Base-by-base conservation (phyloP, 768 basidiomycete genomes). In the Lactifluus subvellereus region DNA sequence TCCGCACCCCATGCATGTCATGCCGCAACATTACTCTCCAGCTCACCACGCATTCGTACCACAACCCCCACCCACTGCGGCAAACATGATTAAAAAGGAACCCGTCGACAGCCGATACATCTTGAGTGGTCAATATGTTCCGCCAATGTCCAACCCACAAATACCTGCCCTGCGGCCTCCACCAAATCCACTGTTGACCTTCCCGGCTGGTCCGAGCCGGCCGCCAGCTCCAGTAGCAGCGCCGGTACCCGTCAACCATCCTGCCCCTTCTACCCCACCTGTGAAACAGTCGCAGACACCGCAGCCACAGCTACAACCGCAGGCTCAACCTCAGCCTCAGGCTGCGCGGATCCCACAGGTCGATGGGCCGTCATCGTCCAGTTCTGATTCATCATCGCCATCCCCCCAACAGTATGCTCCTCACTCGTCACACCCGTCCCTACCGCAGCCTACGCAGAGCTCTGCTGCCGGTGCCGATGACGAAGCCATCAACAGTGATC, bases 401-500 rank as follows among this genome's bases (percentile, higher is more conserved):
- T 81, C 84, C 6, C 77, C 75, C 54, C 78, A 77, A 66, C 70
- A 76, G 33, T 89, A 85, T 68, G 89, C 86, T 16, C 87, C 90
- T 5, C 82, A 86, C 35, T 72, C 89, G 5, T 80, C 83, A 30
- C 89, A 90, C 68, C 90, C 88, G 0, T 91, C 88, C 14, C 73
- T 89, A 35, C 89, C 88, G n/a, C 88, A 88, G 70, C 78, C 79
- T 1, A 65, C 82, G 5, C 77, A 77, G 64, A 68, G 62, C 49
- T 72, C 79, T 43, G 67, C 77, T 13, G 68, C 74, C 27, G 73
- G 76, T 35, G 72, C 70, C 2, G 79, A 76, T 32, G 89, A 89
- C 35, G 96, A 99, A 71, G 89, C 88, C 16, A 98, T 99, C 73
- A 96, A 95, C 70, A 96, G 93, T 59, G 97, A 99, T 71, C 76